phyloP scores from a whole-genome alignment of 345 rosid species.

The Moringa oleifera region DNA sequence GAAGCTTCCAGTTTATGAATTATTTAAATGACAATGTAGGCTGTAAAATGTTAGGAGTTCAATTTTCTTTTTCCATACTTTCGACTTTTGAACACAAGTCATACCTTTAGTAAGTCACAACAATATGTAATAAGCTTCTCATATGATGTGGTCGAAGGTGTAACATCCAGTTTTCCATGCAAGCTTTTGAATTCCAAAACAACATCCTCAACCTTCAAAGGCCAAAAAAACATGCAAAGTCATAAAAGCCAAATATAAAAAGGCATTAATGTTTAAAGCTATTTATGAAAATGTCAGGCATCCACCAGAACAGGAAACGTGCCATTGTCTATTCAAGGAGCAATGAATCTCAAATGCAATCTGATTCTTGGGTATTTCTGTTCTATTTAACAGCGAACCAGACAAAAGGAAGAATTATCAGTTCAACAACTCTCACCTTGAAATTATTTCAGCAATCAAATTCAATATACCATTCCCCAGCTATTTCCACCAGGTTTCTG shows the following conservation, averaged over 20 bases:
- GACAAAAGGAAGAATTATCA: background rate
- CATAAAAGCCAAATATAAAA: background rate
- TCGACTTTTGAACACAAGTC: background rate
- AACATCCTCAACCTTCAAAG: conserved; percentile 57
- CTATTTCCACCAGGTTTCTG: background rate
- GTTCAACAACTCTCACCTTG: background rate
- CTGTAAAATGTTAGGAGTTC: too few relatives aligned
- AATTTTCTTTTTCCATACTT: background rate
- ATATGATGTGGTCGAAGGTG: conserved; percentile 55
- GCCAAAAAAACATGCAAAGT: conserved; percentile 11
- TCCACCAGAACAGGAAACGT: background rate
- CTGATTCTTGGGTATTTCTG: background rate
- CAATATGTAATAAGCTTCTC: conserved; percentile 48
- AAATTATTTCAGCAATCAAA: too few relatives aligned
- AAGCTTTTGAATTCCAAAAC: conserved; percentile 50
- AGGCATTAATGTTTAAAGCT: background rate
- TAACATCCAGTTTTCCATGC: conserved; percentile 48
- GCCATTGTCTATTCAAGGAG: too few relatives aligned
- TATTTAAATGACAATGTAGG: too few relatives aligned
- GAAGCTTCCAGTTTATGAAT: too few relatives aligned
- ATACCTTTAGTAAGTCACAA: conserved; percentile 64
- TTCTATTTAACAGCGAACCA: background rate
- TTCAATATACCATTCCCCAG: background rate
- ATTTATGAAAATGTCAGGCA: background rate
- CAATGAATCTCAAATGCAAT: background rate